phyloP scores from a whole-genome alignment of 768 basidiomycete species.

The Boletus subparvulus region DNA sequence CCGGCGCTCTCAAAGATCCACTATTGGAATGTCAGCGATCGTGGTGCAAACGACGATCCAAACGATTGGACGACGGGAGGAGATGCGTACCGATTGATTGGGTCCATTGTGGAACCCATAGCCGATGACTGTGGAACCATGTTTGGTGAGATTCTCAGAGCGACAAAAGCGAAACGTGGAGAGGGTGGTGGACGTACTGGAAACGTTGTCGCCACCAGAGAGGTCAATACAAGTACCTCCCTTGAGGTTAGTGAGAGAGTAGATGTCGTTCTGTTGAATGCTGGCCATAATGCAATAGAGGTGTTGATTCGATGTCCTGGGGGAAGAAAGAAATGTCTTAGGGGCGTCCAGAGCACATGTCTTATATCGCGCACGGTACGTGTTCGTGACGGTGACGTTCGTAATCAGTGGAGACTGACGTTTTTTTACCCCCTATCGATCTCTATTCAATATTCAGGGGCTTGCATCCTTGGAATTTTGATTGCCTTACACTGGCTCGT shows the following conservation, averaged over 20 bases:
- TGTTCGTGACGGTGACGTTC: not conserved
- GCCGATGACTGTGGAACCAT: conserved; percentile 44
- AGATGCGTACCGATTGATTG: conserved; percentile 47
- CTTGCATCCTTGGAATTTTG: not conserved
- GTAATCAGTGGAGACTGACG: not conserved
- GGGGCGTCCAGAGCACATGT: too few species aligned
- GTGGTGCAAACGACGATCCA: too few species aligned
- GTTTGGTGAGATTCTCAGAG: not conserved
- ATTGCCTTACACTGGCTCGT: not conserved
- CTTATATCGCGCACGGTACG: not conserved
- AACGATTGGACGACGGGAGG: not conserved
- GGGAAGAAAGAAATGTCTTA: not conserved
- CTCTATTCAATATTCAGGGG: not conserved
- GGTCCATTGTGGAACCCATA: conserved; percentile 40
- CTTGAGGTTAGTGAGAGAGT: conserved; percentile 51
- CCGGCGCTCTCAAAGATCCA: too few species aligned
- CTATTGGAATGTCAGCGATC: too few species aligned
- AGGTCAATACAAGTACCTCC: conserved; percentile 54
- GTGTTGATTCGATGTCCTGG: not conserved
- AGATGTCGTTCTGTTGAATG: conserved; percentile 38
- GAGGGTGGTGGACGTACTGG: conserved; percentile 36
- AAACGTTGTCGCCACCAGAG: conserved; percentile 49
- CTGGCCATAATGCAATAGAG: conserved; percentile 13
- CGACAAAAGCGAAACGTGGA: too few species aligned
- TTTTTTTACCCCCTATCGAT: not conserved